Conservation (phyloP, 352 stramenopile genomes). For the Pythium oligandrum region DNA sequence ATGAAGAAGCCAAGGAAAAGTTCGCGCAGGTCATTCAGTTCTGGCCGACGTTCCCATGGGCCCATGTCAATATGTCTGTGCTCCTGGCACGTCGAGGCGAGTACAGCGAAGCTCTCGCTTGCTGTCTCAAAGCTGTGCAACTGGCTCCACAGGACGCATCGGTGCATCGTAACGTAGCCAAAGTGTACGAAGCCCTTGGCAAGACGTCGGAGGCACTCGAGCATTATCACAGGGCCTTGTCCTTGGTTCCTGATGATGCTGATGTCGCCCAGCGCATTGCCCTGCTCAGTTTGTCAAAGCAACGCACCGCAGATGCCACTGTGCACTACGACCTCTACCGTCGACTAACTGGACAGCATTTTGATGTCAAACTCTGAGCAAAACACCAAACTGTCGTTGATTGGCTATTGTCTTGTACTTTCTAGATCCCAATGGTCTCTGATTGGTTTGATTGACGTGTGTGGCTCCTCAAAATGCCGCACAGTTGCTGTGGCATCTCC, state of each 20-base stretch:
- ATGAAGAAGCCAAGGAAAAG: slow-evolving; percentile 31
- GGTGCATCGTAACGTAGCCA: slow-evolving; percentile 50
- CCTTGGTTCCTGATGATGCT: slow-evolving; percentile 32
- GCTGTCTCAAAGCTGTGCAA: slow-evolving; percentile 31
- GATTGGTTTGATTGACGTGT: no score
- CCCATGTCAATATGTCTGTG: slow-evolving; percentile 56
- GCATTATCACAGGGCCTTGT: slow-evolving; percentile 39
- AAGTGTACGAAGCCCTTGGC: slow-evolving; percentile 51
- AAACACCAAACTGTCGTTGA: no score
- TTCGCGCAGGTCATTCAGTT: slow-evolving; percentile 35
- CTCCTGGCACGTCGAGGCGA: slow-evolving; percentile 34
- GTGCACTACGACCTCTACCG: slow-evolving; percentile 47
- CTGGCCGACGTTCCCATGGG: slow-evolving; percentile 42
- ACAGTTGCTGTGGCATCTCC: no score
- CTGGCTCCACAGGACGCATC: slow-evolving; percentile 36
- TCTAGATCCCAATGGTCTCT: no score
- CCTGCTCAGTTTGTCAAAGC: slow-evolving; percentile 35
- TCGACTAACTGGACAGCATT: slow-evolving; percentile 40
- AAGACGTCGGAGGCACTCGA: slow-evolving; percentile 33
- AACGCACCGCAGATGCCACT: slow-evolving; percentile 19
- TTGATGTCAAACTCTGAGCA: slow-evolving; percentile 57
- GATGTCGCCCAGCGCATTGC: slow-evolving; percentile 34
- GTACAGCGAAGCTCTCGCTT: slow-evolving; percentile 40
- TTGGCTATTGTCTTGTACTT: no score
- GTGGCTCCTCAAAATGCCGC: no score